These are phyloP conservation scores for Rhizopogon vinicolor DNA, from an alignment of 768 basidiomycete species.

Conservation along the genomic window DNA sequence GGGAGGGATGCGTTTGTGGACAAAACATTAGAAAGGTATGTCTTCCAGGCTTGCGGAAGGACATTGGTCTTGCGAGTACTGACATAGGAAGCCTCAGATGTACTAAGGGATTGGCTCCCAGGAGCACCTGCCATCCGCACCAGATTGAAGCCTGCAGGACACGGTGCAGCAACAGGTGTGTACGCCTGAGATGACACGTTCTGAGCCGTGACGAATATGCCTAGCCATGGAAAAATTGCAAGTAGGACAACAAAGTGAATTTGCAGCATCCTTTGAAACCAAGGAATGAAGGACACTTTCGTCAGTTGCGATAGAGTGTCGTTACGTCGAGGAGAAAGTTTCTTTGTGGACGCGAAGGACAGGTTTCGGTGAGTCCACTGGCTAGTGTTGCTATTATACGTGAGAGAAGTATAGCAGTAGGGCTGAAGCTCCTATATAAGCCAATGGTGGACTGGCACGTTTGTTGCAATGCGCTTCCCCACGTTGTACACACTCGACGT, in stretches of 20 bases:
- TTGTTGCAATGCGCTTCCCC: background rate
- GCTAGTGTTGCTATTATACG: background rate
- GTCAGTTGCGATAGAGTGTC: too few species aligned
- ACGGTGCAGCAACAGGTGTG: constrained; percentile 14
- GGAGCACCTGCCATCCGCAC: constrained; percentile 23
- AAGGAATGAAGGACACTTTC: background rate
- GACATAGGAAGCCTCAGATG: constrained; percentile 33
- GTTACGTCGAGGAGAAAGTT: background rate
- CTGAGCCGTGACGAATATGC: constrained; percentile 12
- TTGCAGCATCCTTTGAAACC: background rate
- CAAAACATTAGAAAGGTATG: constrained; percentile 35
- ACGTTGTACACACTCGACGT: background rate
- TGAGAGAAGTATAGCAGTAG: background rate
- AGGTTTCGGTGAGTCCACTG: background rate
- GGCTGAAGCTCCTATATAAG: background rate
- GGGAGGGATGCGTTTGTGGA: constrained; percentile 25
- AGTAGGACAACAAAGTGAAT: constrained; percentile 1
- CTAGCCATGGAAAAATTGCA: background rate
- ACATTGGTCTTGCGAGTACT: constrained; percentile 27
- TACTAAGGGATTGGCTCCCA: constrained; percentile 29
- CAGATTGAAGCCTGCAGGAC: constrained; percentile 20
- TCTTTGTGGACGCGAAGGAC: background rate
- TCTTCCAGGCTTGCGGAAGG: constrained; percentile 34
- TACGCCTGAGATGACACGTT: constrained; percentile 21
- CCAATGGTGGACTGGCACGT: background rate